Conservation (phyloP, 306 rosid species). For the Vigna angularis region DNA sequence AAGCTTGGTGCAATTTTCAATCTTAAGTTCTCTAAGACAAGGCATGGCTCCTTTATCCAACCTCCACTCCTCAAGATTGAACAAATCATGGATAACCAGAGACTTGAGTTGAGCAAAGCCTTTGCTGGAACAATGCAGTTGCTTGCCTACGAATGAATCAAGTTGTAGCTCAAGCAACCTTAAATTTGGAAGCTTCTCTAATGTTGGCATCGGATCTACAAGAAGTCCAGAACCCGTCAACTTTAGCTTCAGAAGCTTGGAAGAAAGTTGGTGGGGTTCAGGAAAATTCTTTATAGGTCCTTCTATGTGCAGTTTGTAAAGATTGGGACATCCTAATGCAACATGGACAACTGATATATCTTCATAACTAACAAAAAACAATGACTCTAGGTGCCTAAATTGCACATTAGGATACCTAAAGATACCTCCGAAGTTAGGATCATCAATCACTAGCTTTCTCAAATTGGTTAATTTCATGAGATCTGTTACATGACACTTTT, state of each 20-base stretch:
- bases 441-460: conserved; percentile 55
- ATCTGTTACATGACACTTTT: conserved; percentile 46
- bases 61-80: conserved; percentile 53
- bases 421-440: conserved; percentile 48
- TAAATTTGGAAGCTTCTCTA: conserved; percentile 59
- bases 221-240: conserved; percentile 24
- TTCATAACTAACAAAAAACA: conserved; percentile 53
- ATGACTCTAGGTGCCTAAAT: conserved; percentile 50
- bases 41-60: conserved; percentile 59
- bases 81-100: conserved; percentile 30
- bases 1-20: conserved; percentile 30
- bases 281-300: conserved; percentile 46
- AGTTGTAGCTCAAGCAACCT: conserved; percentile 50
- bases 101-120: conserved; percentile 57
- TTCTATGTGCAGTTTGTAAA: conserved; percentile 45
- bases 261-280: conserved; percentile 26
- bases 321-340: conserved; percentile 50
- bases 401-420: conserved; percentile 36
- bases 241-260: conserved; percentile 53
- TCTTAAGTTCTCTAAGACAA: conserved; percentile 47
- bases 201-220: conserved; percentile 48
- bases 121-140: conserved; percentile 38
- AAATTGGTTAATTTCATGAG: conserved; percentile 48
- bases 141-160: conserved; percentile 44
- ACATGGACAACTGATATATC: conserved; percentile 43